Evolutionary conservation across 1,139 yeast species (phyloP), one percentile per base, ranked within the genome.

Genomic region (Protomyces macrosporus): DNA sequence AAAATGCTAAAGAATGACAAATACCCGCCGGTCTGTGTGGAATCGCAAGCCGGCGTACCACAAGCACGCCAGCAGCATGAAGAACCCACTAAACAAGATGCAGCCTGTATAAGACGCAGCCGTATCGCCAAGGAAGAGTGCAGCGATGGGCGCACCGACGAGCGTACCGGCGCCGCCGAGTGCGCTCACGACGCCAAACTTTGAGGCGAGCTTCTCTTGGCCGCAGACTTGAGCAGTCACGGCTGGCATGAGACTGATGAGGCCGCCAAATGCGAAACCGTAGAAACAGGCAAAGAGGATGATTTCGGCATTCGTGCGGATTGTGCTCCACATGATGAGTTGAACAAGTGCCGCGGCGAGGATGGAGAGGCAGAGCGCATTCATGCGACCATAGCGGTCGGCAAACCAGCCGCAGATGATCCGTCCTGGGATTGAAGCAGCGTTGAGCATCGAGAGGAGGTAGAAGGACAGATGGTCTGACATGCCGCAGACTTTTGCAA

Each of bases 171-270:
- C 62, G 4, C 62, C 62, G 30, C 62, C 62, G 16, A 58, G 42
- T 36, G 62, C 62, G 52, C 62, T 58, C n/a, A 58, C 62, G n/a
- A 58, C 62, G 7, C 62, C 62, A 23, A 58, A 58, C 53, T 58
- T 58, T n/a, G 56, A 33, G n/a, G 62, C 62, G 30, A 58, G 35
- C 35, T 58, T 51, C 10, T 58, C 45, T 37, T 58, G 62, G 10
- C 62, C 55, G 53, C 89, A 84, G 30, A 87, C 83, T 72, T 86
- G 90, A 0, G 79, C 75, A 23, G 79, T 73, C 66, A 79, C 75
- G 3, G 78, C 79, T 0, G 84, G 82, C 0, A 80, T 75, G 66
- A 81, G 67, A 30, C 84, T 76, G 57, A 81, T 74, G 4, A 81
- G 76, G 0, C 83, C 77, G 6, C 83, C 82, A 37, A 80, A 75